Conservation (phyloP, 2,329 filamentous ascomycete species). For the Colletotrichum limetticola region DNA sequence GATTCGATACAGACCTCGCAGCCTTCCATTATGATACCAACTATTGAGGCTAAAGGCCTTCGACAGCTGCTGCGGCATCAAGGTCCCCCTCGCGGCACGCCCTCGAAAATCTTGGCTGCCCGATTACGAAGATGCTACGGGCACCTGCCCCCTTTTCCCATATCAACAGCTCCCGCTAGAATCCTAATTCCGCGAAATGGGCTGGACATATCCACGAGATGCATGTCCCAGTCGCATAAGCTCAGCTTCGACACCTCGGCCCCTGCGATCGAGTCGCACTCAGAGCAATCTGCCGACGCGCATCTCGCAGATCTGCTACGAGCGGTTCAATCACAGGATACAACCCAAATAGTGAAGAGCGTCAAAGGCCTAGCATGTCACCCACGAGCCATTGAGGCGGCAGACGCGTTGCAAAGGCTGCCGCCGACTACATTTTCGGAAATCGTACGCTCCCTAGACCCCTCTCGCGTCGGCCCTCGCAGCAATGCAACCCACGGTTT, state of each 20-base stretch:
- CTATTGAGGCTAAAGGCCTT: constrained; percentile 39
- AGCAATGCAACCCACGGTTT: constrained; percentile 60
- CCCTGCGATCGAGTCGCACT: background rate
- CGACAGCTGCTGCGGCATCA: constrained; percentile 38
- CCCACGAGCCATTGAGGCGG: constrained; percentile 5
- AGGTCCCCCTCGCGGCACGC: constrained; percentile 39
- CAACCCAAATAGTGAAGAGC: constrained; percentile 37
- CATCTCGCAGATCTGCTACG: constrained; percentile 38
- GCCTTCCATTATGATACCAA: constrained; percentile 26
- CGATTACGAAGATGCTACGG: constrained; percentile 39
- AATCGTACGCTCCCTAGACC: constrained; percentile 71
- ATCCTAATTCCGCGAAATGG: background rate
- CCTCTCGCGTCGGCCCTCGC: constrained; percentile 58
- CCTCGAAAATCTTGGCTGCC: constrained; percentile 39
- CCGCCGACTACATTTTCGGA: constrained; percentile 70
- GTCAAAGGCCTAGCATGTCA: constrained; percentile 43
- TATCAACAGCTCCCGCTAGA: background rate
- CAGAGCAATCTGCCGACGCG: background rate
- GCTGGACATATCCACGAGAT: background rate
- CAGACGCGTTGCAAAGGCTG: constrained; percentile 44
- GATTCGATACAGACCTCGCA: background rate
- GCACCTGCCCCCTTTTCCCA: background rate
- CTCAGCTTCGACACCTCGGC: background rate
- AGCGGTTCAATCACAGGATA: constrained; percentile 45
- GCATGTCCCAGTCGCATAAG: background rate